Percentiles rank a stretch among this genome's conserved stretches.
Evolutionary conservation across 176 grass and related monocot genomes (phyloP).

Genomic region (Triticum timopheevii): DNA sequence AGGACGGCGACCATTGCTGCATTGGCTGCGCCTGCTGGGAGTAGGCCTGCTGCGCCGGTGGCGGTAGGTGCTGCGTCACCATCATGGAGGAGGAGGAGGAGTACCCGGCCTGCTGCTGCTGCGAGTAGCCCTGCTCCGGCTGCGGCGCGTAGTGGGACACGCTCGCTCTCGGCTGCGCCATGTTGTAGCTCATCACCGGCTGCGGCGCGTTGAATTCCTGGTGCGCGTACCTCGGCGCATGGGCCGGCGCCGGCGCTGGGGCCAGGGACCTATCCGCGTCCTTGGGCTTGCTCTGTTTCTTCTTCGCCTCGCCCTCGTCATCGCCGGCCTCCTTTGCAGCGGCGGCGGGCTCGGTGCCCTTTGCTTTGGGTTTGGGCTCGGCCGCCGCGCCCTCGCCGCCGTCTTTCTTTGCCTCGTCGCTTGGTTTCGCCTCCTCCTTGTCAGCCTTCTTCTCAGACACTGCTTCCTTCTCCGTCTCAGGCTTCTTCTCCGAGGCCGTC

Average conservation of each 20-base stretch:
- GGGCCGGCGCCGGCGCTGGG: background rate
- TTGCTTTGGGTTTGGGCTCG: conserved; percentile 41
- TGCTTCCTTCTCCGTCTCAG: conserved; percentile 34
- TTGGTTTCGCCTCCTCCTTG: conserved; percentile 14
- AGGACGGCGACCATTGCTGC: conserved; percentile 50
- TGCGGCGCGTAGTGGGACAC: conserved; percentile 54
- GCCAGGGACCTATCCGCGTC: background rate
- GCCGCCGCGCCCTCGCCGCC: conserved; percentile 19
- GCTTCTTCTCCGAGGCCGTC: background rate
- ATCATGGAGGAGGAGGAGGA: conserved; percentile 1
- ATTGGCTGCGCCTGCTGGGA: conserved; percentile 7
- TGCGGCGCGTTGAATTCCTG: conserved; percentile 32
- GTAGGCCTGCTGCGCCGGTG: conserved; percentile 3
- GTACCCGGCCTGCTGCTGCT: background rate
- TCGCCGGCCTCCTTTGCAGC: conserved; percentile 27
- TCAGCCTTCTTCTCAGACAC: conserved; percentile 9
- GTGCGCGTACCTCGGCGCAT: background rate
- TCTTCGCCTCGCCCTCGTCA: conserved; percentile 23
- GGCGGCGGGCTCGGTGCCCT: conserved; percentile 15
- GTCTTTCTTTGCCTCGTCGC: conserved; percentile 34
- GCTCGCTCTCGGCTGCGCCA: conserved; percentile 54
- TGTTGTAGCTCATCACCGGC: conserved; percentile 70
- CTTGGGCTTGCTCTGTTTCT: conserved; percentile 17
- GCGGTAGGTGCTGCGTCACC: background rate
- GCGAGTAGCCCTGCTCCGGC: conserved; percentile 28